Evolutionary conservation across 2,329 filamentous ascomycete genomes (phyloP), one percentile per base, ranked within the genome.

Genomic region (Trichoderma pleuroti): DNA sequence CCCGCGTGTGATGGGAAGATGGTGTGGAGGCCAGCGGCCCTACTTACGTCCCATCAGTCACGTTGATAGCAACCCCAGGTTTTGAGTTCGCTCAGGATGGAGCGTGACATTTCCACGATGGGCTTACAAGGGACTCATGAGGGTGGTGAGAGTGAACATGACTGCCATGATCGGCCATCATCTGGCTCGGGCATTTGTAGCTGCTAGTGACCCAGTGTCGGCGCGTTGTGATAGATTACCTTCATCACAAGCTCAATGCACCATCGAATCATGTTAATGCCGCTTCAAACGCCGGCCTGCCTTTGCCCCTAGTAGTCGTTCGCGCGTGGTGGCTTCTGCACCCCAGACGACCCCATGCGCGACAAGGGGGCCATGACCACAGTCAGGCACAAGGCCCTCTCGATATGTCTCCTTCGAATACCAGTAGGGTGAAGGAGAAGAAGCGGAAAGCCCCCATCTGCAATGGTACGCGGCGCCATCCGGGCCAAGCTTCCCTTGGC

Each of bases 311-410:
- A 56, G 59, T 16, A 56, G n/a, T 9, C n/a, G 28, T 60, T 60
- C 54, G 30, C 56, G 68, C 54, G 36, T 68, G 56, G 63, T 52
- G 54, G 63, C 65, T 63, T 63, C 70, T 71, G 70, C 42, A 71
- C 70, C 70, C 70, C 70, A 71, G 70, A 71, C 70, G 61, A 65
- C 49, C 30, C 56, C 54, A 68, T 60, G 52, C 42, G 34, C 34
- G 36, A 21, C 49, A 42, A 42, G 39, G 24, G 56, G 26, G 39
- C 56, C 28, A 61, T 49, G 56, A n/a, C 56, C 67, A 49, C 49
- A 56, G 59, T n/a, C 67, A 70, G 67, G 67, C 67, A 63, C 67
- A 32, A 42, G 42, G 28, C 39, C 6, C 18, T 54, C 62, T 16
- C 34, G 18, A 34, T 68, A 16, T 60, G 30, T 52, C 62, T 66